A percentile compares a stretch with the other conserved stretches of the same genome.
phyloP scores from a whole-genome alignment of 2,329 filamentous ascomycete genomes.

The Alternaria angustiovoidea region DNA sequence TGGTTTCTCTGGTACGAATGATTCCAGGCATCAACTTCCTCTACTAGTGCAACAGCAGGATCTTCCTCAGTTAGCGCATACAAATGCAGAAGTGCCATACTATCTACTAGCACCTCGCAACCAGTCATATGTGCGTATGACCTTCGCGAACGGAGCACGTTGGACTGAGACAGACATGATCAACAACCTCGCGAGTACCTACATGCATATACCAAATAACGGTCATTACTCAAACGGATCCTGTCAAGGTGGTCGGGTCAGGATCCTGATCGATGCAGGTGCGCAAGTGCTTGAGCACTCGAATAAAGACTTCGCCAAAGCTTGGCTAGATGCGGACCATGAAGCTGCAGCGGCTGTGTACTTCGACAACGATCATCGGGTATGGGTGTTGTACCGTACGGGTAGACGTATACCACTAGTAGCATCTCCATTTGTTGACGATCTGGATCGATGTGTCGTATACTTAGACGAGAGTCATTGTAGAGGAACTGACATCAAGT shows the following conservation, averaged over 20 bases:
- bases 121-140: constrained; percentile 55
- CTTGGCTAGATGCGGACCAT: constrained; percentile 61
- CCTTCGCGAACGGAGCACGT: constrained; percentile 41
- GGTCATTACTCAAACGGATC: background rate
- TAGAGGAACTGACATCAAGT: constrained; percentile 66
- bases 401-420: constrained; percentile 56
- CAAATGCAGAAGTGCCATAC: constrained; percentile 69
- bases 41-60: constrained; percentile 69
- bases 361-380: constrained; percentile 59
- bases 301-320: constrained; percentile 59
- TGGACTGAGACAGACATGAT: constrained; percentile 60
- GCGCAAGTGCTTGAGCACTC: constrained; percentile 70
- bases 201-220: background rate
- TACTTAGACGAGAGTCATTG: constrained; percentile 70
- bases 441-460: constrained; percentile 62
- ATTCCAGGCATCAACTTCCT: constrained; percentile 67
- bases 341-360: constrained; percentile 62
- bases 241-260: constrained; percentile 46
- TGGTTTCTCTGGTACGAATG: constrained; percentile 77
- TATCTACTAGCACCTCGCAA: constrained; percentile 65
- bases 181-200: constrained; percentile 41
- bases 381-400: constrained; percentile 56
- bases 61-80: constrained; percentile 63
- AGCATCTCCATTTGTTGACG: constrained; percentile 63
- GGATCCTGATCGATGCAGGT: constrained; percentile 70